These are phyloP conservation scores for Paxillus involutus DNA, from an alignment of 768 basidiomycete species.

Conservation along the genomic window DNA sequence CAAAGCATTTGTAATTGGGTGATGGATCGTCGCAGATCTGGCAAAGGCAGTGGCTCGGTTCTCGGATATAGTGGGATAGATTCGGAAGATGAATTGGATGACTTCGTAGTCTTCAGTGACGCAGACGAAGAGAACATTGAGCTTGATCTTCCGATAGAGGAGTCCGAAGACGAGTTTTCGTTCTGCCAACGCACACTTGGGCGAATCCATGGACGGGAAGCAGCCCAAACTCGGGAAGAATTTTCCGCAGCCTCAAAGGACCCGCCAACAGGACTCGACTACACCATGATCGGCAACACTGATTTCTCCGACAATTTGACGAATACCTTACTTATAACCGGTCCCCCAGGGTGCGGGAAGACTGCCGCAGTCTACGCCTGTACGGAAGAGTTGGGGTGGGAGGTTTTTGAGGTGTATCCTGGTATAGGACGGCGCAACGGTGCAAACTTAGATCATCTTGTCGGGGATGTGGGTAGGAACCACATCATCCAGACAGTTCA, in stretches of 20 bases:
- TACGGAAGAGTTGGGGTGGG: constrained; percentile 91
- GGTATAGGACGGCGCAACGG: constrained; percentile 91
- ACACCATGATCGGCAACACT: constrained; percentile 7
- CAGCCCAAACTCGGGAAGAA: background rate
- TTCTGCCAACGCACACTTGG: constrained; percentile 24
- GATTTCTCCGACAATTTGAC: constrained; percentile 54
- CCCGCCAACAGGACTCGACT: constrained; percentile 1
- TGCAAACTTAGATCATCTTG: constrained; percentile 69
- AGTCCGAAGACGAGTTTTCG: constrained; percentile 37
- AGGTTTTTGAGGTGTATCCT: constrained; percentile 95
- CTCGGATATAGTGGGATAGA: constrained; percentile 38
- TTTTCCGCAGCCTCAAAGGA: background rate
- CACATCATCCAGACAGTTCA: constrained; percentile 63
- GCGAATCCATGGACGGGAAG: constrained; percentile 14
- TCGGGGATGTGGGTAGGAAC: constrained; percentile 94
- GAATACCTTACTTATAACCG: constrained; percentile 84
- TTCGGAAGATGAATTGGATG: constrained; percentile 53
- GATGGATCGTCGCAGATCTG: constrained; percentile 69
- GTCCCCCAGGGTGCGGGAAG: constrained; percentile 87
- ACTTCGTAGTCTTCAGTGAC: constrained; percentile 55
- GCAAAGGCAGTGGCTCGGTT: constrained; percentile 28
- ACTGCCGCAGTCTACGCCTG: constrained; percentile 93
- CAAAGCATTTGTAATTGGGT: constrained; percentile 59
- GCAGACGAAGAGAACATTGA: constrained; percentile 24
- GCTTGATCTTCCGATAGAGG: constrained; percentile 33